A percentile compares a stretch with the other conserved stretches of the same genome.
Conservation (phyloP, 1,284 basidiomycete genomes). For the Peniophora sp. region DNA sequence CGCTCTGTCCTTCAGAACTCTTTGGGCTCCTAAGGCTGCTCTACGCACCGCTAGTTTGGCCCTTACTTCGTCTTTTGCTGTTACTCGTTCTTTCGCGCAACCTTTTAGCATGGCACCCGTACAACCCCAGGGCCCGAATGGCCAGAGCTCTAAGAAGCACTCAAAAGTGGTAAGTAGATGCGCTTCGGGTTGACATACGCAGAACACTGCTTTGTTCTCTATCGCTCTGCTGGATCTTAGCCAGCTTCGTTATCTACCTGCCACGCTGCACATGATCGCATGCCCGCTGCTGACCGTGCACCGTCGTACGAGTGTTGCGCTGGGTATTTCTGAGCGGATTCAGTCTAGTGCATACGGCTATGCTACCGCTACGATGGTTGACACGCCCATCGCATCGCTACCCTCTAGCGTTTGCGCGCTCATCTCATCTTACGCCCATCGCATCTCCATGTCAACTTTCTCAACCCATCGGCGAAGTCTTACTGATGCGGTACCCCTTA, state of each 20-base stretch:
- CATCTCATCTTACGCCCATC: background rate
- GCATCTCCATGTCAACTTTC: background rate
- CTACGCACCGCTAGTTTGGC: too few relatives aligned
- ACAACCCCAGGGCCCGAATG: slow-evolving; percentile 2
- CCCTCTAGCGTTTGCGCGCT: background rate
- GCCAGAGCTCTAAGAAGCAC: slow-evolving; percentile 42
- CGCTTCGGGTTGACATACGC: too few relatives aligned
- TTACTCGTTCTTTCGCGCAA: too few relatives aligned
- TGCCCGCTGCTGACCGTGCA: background rate
- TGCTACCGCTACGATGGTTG: background rate
- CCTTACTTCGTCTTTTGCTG: too few relatives aligned
- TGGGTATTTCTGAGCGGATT: background rate
- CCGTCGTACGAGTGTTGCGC: background rate
- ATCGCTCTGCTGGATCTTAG: background rate
- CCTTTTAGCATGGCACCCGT: background rate
- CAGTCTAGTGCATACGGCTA: background rate
- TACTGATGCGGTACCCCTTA: slow-evolving; percentile 19
- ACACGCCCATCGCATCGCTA: background rate
- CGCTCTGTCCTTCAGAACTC: too few relatives aligned
- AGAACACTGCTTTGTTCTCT: background rate
- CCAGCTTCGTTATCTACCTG: background rate
- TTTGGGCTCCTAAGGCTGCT: too few relatives aligned
- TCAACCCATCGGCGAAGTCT: background rate
- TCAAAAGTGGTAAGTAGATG: slow-evolving; percentile 47
- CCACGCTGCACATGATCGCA: background rate